These are phyloP conservation scores for Fusarium newnesense DNA, from an alignment of 2,329 filamentous ascomycete species.

Conservation along the genomic window DNA sequence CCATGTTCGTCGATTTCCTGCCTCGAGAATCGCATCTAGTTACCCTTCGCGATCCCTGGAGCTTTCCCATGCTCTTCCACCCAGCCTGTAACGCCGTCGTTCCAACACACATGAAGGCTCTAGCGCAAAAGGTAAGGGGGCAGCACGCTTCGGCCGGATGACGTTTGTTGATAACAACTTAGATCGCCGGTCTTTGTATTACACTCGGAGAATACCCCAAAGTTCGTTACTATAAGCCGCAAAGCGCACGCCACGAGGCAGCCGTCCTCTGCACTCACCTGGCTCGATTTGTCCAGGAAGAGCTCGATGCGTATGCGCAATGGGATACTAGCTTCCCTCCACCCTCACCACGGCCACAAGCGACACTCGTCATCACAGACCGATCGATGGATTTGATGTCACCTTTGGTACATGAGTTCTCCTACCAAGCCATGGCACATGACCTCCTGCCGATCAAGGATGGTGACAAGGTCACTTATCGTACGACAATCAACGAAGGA, in stretches of 20 bases:
- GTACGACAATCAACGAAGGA: slow-evolving; percentile 81
- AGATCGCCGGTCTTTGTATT: slow-evolving; percentile 76
- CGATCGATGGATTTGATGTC: slow-evolving; percentile 92
- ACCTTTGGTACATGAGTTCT: slow-evolving; percentile 93
- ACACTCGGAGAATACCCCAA: slow-evolving; percentile 93
- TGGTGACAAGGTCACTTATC: slow-evolving; percentile 87
- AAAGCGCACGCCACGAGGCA: slow-evolving; percentile 82
- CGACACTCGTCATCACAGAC: slow-evolving; percentile 87
- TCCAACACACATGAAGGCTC: slow-evolving; percentile 80
- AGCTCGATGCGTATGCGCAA: slow-evolving; percentile 88
- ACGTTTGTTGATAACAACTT: slow-evolving; percentile 1
- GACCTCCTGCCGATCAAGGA: slow-evolving; percentile 91
- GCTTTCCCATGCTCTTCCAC: slow-evolving; percentile 92
- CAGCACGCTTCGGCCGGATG: background rate
- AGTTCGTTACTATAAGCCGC: slow-evolving; percentile 89
- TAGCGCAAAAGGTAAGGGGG: slow-evolving; percentile 82
- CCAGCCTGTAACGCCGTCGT: slow-evolving; percentile 88
- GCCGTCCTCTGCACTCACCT: slow-evolving; percentile 87
- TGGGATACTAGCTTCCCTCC: slow-evolving; percentile 88
- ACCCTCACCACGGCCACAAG: slow-evolving; percentile 79
- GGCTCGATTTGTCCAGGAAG: slow-evolving; percentile 89
- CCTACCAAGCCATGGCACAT: slow-evolving; percentile 98
- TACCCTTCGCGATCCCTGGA: slow-evolving; percentile 94
- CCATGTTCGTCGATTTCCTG: slow-evolving; percentile 87
- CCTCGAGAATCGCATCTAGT: slow-evolving; percentile 91